These are phyloP conservation scores for Adansonia rubrostipa DNA, from an alignment of 441 rosid genomes.

Conservation along the genomic window DNA sequence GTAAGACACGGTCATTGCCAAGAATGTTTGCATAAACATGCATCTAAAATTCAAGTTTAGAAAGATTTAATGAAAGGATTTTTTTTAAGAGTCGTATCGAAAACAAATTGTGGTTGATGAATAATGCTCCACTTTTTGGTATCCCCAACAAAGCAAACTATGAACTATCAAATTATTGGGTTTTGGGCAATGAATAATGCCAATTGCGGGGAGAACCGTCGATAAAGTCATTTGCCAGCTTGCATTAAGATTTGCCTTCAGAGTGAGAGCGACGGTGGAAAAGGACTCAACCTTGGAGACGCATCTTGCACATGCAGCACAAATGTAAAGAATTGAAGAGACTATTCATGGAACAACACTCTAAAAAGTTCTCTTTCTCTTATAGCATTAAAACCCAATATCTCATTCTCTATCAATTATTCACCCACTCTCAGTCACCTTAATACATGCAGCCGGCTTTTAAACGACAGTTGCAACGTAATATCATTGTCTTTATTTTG, in stretches of 20 bases:
- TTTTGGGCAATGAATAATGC: background rate
- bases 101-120: too few relatives aligned
- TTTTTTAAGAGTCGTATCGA: too few relatives aligned
- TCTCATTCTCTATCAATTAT: too few relatives aligned
- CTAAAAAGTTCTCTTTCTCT: too few relatives aligned
- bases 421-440: too few relatives aligned
- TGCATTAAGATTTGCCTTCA: constrained; percentile 21
- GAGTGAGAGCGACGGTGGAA: constrained; percentile 30
- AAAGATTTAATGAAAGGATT: background rate
- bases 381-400: too few relatives aligned
- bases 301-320: background rate
- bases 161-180: background rate
- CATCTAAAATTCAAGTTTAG: background rate
- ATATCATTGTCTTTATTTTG: too few relatives aligned
- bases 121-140: too few relatives aligned
- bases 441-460: too few relatives aligned
- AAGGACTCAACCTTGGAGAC: constrained; percentile 31
- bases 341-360: constrained; percentile 19
- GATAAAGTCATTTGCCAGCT: constrained; percentile 12
- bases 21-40: background rate
- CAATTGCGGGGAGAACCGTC: too few relatives aligned
- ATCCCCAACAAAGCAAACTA: too few relatives aligned
- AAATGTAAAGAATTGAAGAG: constrained; percentile 4
- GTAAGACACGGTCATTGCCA: background rate
- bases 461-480: too few relatives aligned